A percentile compares a stretch with the other conserved stretches of the same genome.
Evolutionary conservation across 2,329 filamentous ascomycete species (phyloP).

Genomic region (Teratosphaeria zuluensis): DNA sequence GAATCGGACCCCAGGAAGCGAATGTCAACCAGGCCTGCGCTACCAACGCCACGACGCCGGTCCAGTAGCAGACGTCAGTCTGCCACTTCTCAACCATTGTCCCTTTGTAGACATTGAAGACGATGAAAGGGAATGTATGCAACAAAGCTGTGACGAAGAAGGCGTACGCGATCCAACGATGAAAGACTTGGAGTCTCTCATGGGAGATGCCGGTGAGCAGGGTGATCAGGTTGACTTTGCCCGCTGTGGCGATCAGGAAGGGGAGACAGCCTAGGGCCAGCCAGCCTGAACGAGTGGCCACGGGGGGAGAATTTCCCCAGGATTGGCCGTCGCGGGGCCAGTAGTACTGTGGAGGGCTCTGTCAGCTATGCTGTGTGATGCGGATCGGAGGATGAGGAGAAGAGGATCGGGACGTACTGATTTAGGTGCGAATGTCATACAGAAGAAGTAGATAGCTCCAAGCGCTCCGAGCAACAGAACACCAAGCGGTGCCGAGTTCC

Average conservation of each 20-base stretch:
- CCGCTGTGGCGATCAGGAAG: conserved; percentile 33
- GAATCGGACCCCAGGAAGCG: conserved; percentile 41
- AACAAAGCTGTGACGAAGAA: conserved; percentile 48
- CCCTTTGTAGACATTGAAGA: conserved; percentile 40
- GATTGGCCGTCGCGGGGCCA: conserved; percentile 36
- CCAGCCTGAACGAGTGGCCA: conserved; percentile 45
- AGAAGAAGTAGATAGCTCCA: conserved; percentile 40
- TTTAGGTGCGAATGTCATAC: conserved; percentile 29
- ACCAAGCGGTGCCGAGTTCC: conserved; percentile 38
- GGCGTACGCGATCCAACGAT: conserved; percentile 45
- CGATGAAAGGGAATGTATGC: conserved; percentile 52
- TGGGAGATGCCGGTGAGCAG: conserved; percentile 46
- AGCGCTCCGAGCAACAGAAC: conserved; percentile 31
- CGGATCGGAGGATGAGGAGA: too few species aligned
- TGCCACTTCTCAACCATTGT: conserved; percentile 41
- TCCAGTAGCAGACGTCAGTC: conserved; percentile 42
- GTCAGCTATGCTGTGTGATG: too few species aligned
- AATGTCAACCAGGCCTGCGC: conserved; percentile 48
- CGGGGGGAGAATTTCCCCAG: conserved; percentile 44
- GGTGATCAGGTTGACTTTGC: conserved; percentile 49
- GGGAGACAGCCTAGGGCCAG: conserved; percentile 44
- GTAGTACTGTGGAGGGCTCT: conserved; percentile 33
- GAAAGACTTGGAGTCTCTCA: conserved; percentile 49
- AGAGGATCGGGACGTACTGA: conserved; percentile 19
- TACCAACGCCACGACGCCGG: conserved; percentile 45